Conservation (phyloP, 805 yeast genomes). For the Candida silvicultrix region DNA sequence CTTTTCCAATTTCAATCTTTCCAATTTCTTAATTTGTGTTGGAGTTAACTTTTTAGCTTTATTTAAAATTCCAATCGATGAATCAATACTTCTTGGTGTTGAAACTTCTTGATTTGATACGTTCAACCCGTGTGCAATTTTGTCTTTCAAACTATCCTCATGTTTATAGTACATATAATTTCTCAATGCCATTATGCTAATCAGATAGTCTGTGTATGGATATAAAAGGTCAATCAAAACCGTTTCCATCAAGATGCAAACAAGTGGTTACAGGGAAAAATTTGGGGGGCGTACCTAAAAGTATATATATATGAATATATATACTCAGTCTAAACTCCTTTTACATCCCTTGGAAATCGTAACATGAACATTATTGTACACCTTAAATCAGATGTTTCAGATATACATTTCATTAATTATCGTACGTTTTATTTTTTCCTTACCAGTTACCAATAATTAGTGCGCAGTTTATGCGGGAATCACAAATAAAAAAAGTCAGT, state of each 20-base stretch:
- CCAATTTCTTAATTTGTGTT: conserved; percentile 20
- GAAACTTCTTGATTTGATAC: not conserved
- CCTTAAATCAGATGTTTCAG: too few relatives aligned
- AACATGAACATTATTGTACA: too few relatives aligned
- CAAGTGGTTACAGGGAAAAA: too few relatives aligned
- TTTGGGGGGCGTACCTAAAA: too few relatives aligned
- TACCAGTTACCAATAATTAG: too few relatives aligned
- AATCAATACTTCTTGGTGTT: not conserved
- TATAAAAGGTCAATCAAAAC: too few relatives aligned
- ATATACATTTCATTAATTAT: too few relatives aligned
- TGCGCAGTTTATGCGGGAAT: not conserved
- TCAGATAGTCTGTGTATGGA: not conserved
- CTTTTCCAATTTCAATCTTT: conserved; percentile 4
- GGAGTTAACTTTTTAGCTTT: conserved; percentile 18
- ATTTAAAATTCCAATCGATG: conserved; percentile 5
- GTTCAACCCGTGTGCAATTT: conserved; percentile 25
- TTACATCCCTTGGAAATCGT: too few relatives aligned
- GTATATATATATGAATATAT: too few relatives aligned
- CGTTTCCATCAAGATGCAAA: too few relatives aligned
- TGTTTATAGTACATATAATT: conserved; percentile 39
- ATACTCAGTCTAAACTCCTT: too few relatives aligned
- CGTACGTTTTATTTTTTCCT: not conserved
- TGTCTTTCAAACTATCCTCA: conserved; percentile 26
- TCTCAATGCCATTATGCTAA: conserved; percentile 35
- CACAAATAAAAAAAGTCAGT: not conserved